phyloP scores from a whole-genome alignment of 2,329 filamentous ascomycete genomes.

The Ceratocystis smalleyi region DNA sequence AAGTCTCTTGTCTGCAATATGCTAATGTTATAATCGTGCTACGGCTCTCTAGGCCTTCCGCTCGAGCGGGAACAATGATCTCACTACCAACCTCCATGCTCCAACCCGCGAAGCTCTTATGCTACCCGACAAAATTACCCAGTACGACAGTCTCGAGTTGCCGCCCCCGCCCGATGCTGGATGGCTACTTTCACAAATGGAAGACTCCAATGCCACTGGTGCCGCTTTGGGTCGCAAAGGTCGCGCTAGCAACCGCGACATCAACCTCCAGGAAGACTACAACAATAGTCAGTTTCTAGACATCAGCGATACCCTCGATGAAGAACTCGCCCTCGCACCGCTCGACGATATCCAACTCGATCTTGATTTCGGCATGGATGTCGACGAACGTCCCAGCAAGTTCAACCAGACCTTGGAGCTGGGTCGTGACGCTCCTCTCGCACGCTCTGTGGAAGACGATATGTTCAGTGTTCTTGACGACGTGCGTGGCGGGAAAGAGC shows the following conservation, averaged over 20 bases:
- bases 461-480: conserved; percentile 51
- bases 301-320: conserved; percentile 44
- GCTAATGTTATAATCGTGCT: not conserved
- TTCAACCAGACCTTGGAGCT: conserved; percentile 61
- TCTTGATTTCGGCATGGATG: conserved; percentile 58
- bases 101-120: conserved; percentile 76
- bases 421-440: conserved; percentile 67
- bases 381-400: conserved; percentile 45
- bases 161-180: conserved; percentile 80
- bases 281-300: conserved; percentile 70
- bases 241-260: conserved; percentile 45
- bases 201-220: conserved; percentile 38
- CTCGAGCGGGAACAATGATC: conserved; percentile 84
- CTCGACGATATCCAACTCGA: conserved; percentile 56
- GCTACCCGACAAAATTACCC: conserved; percentile 82
- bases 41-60: conserved; percentile 59
- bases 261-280: conserved; percentile 53
- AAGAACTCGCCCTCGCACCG: conserved; percentile 38
- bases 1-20: too few relatives aligned
- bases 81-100: conserved; percentile 66
- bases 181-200: conserved; percentile 62
- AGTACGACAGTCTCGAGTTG: conserved; percentile 62
- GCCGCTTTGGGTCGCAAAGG: conserved; percentile 40
- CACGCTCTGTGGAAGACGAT: conserved; percentile 52
- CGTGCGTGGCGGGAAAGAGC: conserved; percentile 36